A percentile compares a stretch with the other conserved stretches of the same genome.
Conservation (phyloP, 345 rosid species). For the Eucalyptus marginata region DNA sequence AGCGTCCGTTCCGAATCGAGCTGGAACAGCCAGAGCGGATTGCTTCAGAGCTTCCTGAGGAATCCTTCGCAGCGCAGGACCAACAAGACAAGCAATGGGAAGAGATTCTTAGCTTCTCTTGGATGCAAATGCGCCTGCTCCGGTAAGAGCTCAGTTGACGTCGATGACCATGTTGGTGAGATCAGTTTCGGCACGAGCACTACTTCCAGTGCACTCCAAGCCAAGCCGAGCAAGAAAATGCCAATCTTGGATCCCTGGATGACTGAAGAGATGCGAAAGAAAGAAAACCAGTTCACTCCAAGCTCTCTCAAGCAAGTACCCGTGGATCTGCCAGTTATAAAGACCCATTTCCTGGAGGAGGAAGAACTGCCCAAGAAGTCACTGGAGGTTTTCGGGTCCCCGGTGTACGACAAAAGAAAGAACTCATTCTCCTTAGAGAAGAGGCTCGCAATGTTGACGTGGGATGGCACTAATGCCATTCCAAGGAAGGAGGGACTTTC, state of each 20-base stretch:
- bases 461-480: conserved; percentile 10
- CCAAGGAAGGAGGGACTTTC: conserved; percentile 12
- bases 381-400: conserved; percentile 53
- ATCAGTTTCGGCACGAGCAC: conserved; percentile 16
- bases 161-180: conserved; percentile 20
- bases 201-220: background rate
- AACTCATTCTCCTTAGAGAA: conserved; percentile 15
- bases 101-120: conserved; percentile 45
- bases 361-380: conserved; percentile 33
- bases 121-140: conserved; percentile 56
- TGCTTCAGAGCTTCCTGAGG: conserved; percentile 9
- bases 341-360: background rate
- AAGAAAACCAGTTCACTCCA: background rate
- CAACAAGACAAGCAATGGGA: conserved; percentile 5
- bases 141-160: conserved; percentile 4
- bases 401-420: conserved; percentile 19
- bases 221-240: background rate
- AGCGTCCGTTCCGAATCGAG: conserved; percentile 45
- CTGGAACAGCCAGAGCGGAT: conserved; percentile 48
- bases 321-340: conserved; percentile 2
- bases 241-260: background rate
- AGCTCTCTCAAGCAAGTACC: background rate
- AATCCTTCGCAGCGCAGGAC: background rate
- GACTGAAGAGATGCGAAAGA: background rate
- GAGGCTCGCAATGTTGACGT: conserved; percentile 36